A percentile compares a stretch with the other conserved stretches of the same genome.
phyloP scores from a whole-genome alignment of 345 rosid genomes.

The Hibiscus trionum region DNA sequence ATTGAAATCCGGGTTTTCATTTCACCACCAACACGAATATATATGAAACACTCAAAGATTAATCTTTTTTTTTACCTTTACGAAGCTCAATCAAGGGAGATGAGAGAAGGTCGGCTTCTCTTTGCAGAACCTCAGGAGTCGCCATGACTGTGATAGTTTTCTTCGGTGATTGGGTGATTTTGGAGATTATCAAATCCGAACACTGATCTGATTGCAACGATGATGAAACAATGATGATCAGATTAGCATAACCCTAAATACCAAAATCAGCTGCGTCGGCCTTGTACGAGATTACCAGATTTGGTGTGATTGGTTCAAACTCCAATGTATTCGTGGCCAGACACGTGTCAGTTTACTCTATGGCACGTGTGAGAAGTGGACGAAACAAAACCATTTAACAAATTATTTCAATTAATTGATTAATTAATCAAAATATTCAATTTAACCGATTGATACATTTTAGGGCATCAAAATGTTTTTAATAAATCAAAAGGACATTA shows the following conservation, averaged over 20 bases:
- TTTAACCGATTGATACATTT: too few species aligned
- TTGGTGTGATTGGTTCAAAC: background rate
- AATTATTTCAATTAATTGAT: too few species aligned
- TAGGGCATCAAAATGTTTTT: too few species aligned
- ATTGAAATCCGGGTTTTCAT: background rate
- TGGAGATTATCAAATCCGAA: background rate
- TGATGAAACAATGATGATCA: background rate
- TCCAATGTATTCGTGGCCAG: background rate
- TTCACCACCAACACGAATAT: background rate
- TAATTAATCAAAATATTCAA: too few species aligned
- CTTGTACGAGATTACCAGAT: background rate
- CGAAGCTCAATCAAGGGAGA: slow-evolving; percentile 38
- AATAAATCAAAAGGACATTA: too few species aligned
- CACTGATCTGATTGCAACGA: background rate
- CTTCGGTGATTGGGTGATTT: background rate
- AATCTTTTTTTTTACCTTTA: slow-evolving; percentile 24
- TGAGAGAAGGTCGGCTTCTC: slow-evolving; percentile 38
- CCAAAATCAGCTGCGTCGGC: background rate
- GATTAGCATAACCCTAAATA: background rate
- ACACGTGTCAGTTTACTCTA: background rate
- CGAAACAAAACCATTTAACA: background rate
- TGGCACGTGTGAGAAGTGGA: background rate
- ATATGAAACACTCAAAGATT: background rate
- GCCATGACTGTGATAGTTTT: slow-evolving; percentile 49
- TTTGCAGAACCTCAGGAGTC: slow-evolving; percentile 48